Base-by-base conservation (phyloP, 129 eudicot species). In the Ambrosia trifida region DNA sequence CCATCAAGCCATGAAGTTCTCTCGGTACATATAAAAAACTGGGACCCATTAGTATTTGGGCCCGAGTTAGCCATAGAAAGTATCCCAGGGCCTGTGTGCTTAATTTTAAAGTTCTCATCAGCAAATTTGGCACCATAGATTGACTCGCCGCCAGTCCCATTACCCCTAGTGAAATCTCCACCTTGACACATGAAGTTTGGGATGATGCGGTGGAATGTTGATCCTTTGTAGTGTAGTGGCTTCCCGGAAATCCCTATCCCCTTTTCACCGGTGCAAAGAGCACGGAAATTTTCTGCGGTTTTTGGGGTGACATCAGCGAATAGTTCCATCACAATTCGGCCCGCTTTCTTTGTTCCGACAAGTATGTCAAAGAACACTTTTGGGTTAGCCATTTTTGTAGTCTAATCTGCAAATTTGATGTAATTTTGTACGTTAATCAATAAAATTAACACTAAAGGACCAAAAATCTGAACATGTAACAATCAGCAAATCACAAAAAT, bases 251-350 rank as follows among this genome's bases (percentile, higher is more conserved):
- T 5, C 46, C 98, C 96, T 9, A 89, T 76, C 3, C 98, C 98
- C 77, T 85, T 94, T 84, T 94, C 98, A 38, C 98, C 98, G 0
- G 98, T 94, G 85, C 98, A 93, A 31, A 93, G 89, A 13, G 96
- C 98, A 8, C 96, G 95, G 72, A 94, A 94, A 66, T 94, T 89
- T 71, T 94, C 96, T 1, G 95, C 93, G 2, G 97, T 94, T 82
- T 87, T 87, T 1, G 98, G 98, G 61, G 90, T 84, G 32, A 57
- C 73, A 60, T 87, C 96, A 11, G 87, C 83, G 30, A 87, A 90
- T 9, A 94, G 83, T 77, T 94, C 95, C 95, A 94, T 89, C 36
- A 90, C 90, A 32, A 94, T 56, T 20, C 93, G 81, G 13, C 95
- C 90, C 44, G 92, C 84, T 84, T 80, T 87, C 66, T 24, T 7